phyloP scores from a whole-genome alignment of 2,329 filamentous ascomycete species.

The Periconia macrospinosa region DNA sequence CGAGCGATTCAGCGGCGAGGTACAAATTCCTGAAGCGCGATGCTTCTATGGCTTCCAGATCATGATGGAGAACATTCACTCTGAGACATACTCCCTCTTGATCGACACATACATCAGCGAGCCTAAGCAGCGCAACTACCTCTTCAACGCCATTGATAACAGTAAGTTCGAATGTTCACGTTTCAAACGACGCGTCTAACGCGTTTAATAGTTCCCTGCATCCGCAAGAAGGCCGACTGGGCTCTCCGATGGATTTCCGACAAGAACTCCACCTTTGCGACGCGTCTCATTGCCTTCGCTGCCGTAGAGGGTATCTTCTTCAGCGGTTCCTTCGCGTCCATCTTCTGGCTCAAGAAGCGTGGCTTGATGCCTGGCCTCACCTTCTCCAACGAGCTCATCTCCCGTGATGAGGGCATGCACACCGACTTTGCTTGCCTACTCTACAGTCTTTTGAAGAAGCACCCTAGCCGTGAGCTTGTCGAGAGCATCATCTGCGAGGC shows the following conservation, averaged over 20 bases:
- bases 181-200: conserved; percentile 28
- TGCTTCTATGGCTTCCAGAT: conserved; percentile 99
- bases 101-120: conserved; percentile 99
- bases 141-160: conserved; percentile 98
- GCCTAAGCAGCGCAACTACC: conserved; percentile 86
- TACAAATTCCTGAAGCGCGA: conserved; percentile 95
- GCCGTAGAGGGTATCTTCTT: conserved; percentile 99
- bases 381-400: conserved; percentile 99
- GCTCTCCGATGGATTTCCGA: conserved; percentile 93
- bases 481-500: conserved; percentile 91
- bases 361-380: conserved; percentile 97
- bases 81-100: conserved; percentile 97
- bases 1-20: conserved; percentile 95
- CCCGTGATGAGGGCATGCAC: conserved; percentile 98
- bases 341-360: conserved; percentile 99
- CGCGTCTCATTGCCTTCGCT: conserved; percentile 93
- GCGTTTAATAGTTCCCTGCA: conserved; percentile 74
- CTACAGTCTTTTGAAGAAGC: conserved; percentile 95
- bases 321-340: conserved; percentile 95
- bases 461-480: conserved; percentile 79
- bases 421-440: conserved; percentile 98
- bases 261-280: conserved; percentile 89
- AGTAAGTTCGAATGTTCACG: conserved; percentile 59
- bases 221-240: conserved; percentile 98
- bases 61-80: conserved; percentile 99